Percentiles rank a stretch among this genome's conserved stretches.
Conservation (phyloP, 1,139 yeast genomes). For the Pichia sp. region DNA sequence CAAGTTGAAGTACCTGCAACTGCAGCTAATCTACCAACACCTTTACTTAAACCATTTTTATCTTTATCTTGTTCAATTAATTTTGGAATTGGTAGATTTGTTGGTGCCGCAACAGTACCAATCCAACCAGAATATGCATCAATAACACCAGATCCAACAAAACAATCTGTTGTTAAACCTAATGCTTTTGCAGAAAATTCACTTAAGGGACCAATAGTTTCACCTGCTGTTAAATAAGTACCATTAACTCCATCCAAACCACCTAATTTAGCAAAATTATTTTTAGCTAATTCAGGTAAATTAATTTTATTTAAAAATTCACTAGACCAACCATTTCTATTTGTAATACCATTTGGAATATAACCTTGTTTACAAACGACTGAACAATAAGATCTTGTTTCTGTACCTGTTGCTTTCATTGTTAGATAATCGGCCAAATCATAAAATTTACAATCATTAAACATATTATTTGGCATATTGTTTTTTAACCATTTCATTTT, state of each 20-base stretch:
- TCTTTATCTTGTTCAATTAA: slow-evolving; percentile 37
- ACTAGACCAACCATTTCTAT: slow-evolving; percentile 82
- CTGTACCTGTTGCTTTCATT: slow-evolving; percentile 81
- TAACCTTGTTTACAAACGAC: slow-evolving; percentile 95
- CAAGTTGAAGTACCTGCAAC: slow-evolving; percentile 99
- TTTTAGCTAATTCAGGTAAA: slow-evolving; percentile 68
- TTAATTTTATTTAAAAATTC: slow-evolving; percentile 66
- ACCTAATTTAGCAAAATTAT: slow-evolving; percentile 74
- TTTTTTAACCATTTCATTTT: slow-evolving; percentile 95
- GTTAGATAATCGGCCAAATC: slow-evolving; percentile 90
- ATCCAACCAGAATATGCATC: slow-evolving; percentile 99
- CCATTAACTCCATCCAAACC: slow-evolving; percentile 76
- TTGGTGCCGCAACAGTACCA: slow-evolving; percentile 92
- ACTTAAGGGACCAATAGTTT: slow-evolving; percentile 68
- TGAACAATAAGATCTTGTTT: slow-evolving; percentile 82
- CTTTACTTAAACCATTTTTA: slow-evolving; percentile 45
- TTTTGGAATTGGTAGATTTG: slow-evolving; percentile 43
- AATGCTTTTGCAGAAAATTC: slow-evolving; percentile 69
- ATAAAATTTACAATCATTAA: slow-evolving; percentile 71
- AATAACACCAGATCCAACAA: slow-evolving; percentile 91
- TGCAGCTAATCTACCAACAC: slow-evolving; percentile 87
- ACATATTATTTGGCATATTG: slow-evolving; percentile 59
- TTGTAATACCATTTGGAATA: slow-evolving; percentile 86
- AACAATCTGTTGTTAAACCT: slow-evolving; percentile 73
- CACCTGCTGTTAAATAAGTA: slow-evolving; percentile 78